These are phyloP conservation scores for Arthrobotrys sinensis DNA, from an alignment of 2,329 filamentous ascomycete genomes.

Conservation along the genomic window DNA sequence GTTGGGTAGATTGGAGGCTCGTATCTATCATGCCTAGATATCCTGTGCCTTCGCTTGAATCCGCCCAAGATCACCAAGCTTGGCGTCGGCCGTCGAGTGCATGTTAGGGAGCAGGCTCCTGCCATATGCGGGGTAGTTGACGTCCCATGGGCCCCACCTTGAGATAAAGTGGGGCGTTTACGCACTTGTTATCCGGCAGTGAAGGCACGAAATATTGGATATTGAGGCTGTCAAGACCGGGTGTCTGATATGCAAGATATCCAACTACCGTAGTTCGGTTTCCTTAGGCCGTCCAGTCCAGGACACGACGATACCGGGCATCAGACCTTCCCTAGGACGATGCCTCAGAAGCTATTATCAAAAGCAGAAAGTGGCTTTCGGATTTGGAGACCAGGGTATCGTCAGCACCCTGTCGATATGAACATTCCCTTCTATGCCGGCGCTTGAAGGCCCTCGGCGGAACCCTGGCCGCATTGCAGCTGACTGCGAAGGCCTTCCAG, in stretches of 20 bases:
- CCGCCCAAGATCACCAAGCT: constrained; percentile 18
- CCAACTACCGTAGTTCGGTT: constrained; percentile 32
- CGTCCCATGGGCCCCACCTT: constrained; percentile 12
- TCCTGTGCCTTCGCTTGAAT: constrained; percentile 32
- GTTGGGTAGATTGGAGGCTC: not conserved
- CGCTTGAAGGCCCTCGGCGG: constrained; percentile 5
- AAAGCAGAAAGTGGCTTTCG: constrained; percentile 35
- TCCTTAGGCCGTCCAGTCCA: not conserved
- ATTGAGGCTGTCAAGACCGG: constrained; percentile 9
- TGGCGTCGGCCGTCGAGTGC: constrained; percentile 18
- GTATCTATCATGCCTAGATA: not conserved
- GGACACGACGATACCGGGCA: constrained; percentile 1
- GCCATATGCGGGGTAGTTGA: constrained; percentile 53
- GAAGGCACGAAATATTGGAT: constrained; percentile 17
- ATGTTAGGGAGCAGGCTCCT: constrained; percentile 34
- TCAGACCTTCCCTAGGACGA: not conserved
- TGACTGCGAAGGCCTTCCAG: constrained; percentile 37
- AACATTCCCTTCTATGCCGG: constrained; percentile 3
- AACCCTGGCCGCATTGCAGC: constrained; percentile 42
- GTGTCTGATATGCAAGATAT: constrained; percentile 39
- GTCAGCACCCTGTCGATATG: not conserved
- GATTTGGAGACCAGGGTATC: constrained; percentile 13
- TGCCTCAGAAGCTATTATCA: constrained; percentile 7
- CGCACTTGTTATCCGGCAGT: constrained; percentile 9
- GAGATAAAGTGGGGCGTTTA: constrained; percentile 17